Percentiles rank a stretch among this genome's conserved stretches.
These are phyloP conservation scores for Apiosordaria backusii DNA, from an alignment of 495 filamentous ascomycete species.

Conservation along the genomic window DNA sequence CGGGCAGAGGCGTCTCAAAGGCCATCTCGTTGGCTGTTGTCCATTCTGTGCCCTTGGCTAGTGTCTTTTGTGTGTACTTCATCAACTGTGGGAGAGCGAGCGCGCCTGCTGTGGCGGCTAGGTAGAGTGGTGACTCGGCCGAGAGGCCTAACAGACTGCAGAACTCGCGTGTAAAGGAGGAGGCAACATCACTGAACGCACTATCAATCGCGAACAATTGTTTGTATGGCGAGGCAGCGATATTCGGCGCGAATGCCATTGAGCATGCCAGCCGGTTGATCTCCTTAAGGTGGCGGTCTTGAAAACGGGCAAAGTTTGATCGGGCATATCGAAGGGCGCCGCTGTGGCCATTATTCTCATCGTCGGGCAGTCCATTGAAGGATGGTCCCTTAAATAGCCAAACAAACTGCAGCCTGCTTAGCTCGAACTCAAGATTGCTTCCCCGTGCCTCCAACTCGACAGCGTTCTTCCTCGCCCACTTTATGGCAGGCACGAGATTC, in stretches of 20 bases:
- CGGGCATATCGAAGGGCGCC: constrained; percentile 72
- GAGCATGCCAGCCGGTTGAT: constrained; percentile 73
- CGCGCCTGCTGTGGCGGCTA: constrained; percentile 85
- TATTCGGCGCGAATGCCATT: constrained; percentile 70
- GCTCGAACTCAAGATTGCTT: constrained; percentile 91
- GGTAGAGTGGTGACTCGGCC: constrained; percentile 84
- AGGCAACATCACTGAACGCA: constrained; percentile 75
- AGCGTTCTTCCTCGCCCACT: constrained; percentile 74
- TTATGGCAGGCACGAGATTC: constrained; percentile 77
- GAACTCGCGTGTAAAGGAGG: constrained; percentile 88
- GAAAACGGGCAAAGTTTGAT: constrained; percentile 52
- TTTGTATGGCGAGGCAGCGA: constrained; percentile 69
- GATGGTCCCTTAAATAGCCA: constrained; percentile 64
- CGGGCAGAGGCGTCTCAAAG: constrained; percentile 86
- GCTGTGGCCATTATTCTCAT: constrained; percentile 34
- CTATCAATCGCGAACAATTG: constrained; percentile 65
- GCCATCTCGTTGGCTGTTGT: constrained; percentile 86
- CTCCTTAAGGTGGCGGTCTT: constrained; percentile 65
- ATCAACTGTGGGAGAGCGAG: constrained; percentile 82
- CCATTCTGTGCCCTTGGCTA: constrained; percentile 89
- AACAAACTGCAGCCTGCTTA: constrained; percentile 80
- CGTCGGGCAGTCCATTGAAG: constrained; percentile 45
- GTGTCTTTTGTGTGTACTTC: constrained; percentile 79
- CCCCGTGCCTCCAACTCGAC: constrained; percentile 71
- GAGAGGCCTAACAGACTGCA: constrained; percentile 86